Evolutionary conservation across 345 rosid genomes (phyloP).

Genomic region (Populus tremula): DNA sequence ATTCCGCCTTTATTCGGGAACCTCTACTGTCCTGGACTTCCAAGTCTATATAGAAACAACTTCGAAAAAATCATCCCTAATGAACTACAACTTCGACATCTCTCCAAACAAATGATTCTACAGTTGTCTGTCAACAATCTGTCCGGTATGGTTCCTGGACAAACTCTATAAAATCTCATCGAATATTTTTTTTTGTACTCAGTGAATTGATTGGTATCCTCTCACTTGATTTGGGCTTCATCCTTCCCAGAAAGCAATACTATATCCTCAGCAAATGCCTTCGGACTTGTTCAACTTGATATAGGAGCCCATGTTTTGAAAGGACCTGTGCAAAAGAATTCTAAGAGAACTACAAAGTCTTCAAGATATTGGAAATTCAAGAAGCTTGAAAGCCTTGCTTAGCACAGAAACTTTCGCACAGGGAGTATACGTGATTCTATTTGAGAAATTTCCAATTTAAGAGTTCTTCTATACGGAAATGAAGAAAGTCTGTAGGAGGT

Average conservation of each 20-base stretch:
- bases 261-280: neutral
- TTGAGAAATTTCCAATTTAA: neutral
- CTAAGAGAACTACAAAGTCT: neutral
- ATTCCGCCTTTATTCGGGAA: neutral
- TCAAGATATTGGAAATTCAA: neutral
- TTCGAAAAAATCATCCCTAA: neutral
- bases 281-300: neutral
- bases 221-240: neutral
- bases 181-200: too few relatives aligned
- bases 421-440: neutral
- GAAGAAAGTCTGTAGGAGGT: neutral
- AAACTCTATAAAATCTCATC: neutral
- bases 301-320: neutral
- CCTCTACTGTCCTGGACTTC: neutral
- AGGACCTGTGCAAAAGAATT: neutral
- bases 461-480: neutral
- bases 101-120: neutral
- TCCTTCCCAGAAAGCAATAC: neutral
- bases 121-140: neutral
- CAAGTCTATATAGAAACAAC: neutral
- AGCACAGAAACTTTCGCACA: neutral
- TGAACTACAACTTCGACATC: neutral
- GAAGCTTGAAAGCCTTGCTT: neutral
- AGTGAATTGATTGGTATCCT: neutral
- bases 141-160: neutral